Base-by-base conservation (phyloP, 345 rosid genomes). In the Eucalyptus marginata region DNA sequence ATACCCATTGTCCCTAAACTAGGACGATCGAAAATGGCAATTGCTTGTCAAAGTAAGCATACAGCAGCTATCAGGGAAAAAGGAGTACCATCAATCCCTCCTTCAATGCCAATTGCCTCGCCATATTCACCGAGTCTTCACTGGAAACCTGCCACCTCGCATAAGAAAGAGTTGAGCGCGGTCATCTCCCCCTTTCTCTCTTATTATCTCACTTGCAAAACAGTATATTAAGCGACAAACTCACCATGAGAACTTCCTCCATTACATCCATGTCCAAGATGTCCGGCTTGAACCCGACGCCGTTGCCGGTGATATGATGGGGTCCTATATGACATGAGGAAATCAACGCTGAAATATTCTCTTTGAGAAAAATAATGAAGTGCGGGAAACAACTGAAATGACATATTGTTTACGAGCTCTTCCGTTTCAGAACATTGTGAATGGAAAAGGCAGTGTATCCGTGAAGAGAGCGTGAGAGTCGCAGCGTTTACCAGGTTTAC, bases 271-370 rank as follows among this genome's bases (percentile, higher is more conserved):
- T 95, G 94, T 95, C 99, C 91, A 98, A 90, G 68, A 98, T 98
- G 46, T 96, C 98, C 5, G 99, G 99, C 91, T 98, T 97, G 94
- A 98, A 98, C 54, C 99, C 99, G 86, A 98, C 99, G 2, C 99
- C 99, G 49, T 95, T 98, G 85, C 98, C 99, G 6, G 99, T 98
- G 89, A 98, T 98, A 20, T 95, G 93, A 92, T 96, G 99, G 89
- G 99, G 99, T 92, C 99, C 99, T 98, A 86, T 90, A 91, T 88
- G 87, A 90, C 64, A 86, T 44, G 79, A 89, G 13, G 47, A 10
- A 36, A 44, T 36, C 83, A 52, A 33, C 44, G 66, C 43, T 52
- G 83, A 36, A 71, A 40, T 25, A 40, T 40, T 33, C 83, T 36
- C 83, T 10, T 36, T 20, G 83, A 36, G 46, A 76, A 36, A 76